phyloP scores from a whole-genome alignment of 176 grass and related monocot genomes.

The Poa annua region DNA sequence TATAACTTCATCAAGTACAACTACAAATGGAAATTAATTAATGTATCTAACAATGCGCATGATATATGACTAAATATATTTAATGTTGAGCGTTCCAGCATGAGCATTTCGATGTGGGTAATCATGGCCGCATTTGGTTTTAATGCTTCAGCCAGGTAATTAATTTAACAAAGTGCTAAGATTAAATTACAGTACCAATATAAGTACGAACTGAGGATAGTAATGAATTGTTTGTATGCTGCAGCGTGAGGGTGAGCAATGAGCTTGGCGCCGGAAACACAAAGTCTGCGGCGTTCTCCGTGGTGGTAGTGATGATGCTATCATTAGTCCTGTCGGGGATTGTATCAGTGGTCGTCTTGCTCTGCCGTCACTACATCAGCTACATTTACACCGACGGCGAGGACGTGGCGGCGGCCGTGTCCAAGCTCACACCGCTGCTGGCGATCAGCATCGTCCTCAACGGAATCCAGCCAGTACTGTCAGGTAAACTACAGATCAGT shows the following conservation, averaged over 20 bases:
- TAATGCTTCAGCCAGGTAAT: too few species aligned
- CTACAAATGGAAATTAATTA: too few species aligned
- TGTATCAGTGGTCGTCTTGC: conserved; percentile 21
- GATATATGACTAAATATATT: too few species aligned
- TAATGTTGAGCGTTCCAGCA: too few species aligned
- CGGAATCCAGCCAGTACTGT: conserved; percentile 74
- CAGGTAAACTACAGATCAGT: conserved; percentile 40
- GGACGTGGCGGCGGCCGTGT: conserved; percentile 56
- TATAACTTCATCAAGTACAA: too few species aligned
- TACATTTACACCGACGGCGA: conserved; percentile 72
- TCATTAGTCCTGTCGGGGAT: neutral
- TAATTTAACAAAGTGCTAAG: too few species aligned
- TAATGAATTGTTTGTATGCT: too few species aligned
- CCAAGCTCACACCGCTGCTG: conserved; percentile 67
- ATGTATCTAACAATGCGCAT: too few species aligned
- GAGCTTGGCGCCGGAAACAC: conserved; percentile 78
- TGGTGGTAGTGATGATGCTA: conserved; percentile 14
- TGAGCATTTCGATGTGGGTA: too few species aligned
- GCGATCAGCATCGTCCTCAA: conserved; percentile 59
- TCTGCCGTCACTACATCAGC: conserved; percentile 61
- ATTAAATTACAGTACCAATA: too few species aligned
- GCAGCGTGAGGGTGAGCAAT: conserved; percentile 63
- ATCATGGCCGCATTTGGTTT: too few species aligned
- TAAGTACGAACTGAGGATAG: too few species aligned
- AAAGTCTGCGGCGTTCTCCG: conserved; percentile 66